Base-by-base conservation (phyloP, 495 filamentous ascomycete species). In the Chaetomium cochliodes region DNA sequence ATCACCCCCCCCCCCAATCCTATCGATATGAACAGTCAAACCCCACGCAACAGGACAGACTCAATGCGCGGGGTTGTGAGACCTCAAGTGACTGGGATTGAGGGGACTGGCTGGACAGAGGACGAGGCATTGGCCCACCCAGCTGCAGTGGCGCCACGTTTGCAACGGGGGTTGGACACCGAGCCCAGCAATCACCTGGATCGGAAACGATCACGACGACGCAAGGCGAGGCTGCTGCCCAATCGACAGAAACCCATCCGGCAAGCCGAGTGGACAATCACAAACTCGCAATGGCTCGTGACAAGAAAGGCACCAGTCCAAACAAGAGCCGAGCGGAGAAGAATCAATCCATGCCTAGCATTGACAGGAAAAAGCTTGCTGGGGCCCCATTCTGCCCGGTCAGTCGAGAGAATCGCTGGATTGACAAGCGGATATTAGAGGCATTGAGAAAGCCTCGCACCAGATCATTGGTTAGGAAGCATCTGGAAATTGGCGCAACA, bases 101-200 rank as follows among this genome's bases (percentile, higher is more conserved):
- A 61, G 51, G 55, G 56, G 59, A 47, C 62, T 53, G 16, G 51
- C 58, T 56, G 56, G 53, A 47, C 65, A 50, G 16, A 55, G 57
- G 23, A 33, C 16, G 51, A 41, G 52, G 70, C 70, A 78, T 77
- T 78, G 77, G 79, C 65, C 65, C 72, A 72, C 62, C 53, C 42
- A 66, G 68, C 58, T 71, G 73, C 65, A 80, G 72, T 80, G 75
- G 80, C 76, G 80, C 81, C 81, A 84, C 81, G 81, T 82, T 77
- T 20, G 79, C 77, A 75, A 75, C 63, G 47, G 68, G 70, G 72
- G 76, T 77, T 74, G 77, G 74, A 71, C 70, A 67, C 69, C 66
- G 63, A 65, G 47, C 37, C 70, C 63, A 67, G 58, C 60, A 63
- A 63, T 67, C 63, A 70, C 20, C 23, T 18, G 52, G 42, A 39